phyloP scores from a whole-genome alignment of 257 asterid species.

The Jacaranda copaia region DNA sequence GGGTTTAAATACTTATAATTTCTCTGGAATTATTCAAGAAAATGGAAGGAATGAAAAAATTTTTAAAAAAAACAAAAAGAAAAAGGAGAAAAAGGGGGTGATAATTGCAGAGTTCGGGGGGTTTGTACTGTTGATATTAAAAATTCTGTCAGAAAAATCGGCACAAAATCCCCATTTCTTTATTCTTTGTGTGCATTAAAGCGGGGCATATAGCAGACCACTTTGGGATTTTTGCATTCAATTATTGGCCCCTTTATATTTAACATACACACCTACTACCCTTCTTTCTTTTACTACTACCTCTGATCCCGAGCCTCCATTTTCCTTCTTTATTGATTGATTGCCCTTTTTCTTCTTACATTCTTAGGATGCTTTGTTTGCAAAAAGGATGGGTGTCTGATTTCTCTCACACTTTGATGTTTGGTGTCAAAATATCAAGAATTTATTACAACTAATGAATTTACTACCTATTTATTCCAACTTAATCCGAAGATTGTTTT shows the following conservation, averaged over 20 bases:
- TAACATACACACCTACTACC: constrained; percentile 37
- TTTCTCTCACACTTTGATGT: not conserved
- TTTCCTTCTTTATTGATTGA: not conserved
- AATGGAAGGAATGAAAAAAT: constrained; percentile 28
- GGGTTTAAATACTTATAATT: not conserved
- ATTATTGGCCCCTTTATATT: constrained; percentile 50
- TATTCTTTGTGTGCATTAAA: constrained; percentile 51
- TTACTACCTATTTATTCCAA: not conserved
- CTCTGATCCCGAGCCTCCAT: constrained; percentile 42
- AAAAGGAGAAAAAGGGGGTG: constrained; percentile 19
- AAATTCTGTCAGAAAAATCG: constrained; percentile 58
- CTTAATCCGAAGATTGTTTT: not conserved
- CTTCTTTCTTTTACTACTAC: constrained; percentile 18
- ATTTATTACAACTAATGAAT: not conserved
- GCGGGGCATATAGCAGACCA: constrained; percentile 49
- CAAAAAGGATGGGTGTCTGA: not conserved
- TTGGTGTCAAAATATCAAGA: constrained; percentile 13
- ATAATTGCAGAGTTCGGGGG: constrained; percentile 39
- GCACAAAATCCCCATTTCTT: constrained; percentile 44
- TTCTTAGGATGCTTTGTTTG: constrained; percentile 23
- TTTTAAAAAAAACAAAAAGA: not conserved
- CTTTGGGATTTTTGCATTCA: constrained; percentile 53
- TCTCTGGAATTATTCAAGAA: constrained; percentile 33
- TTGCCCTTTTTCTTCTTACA: not conserved
- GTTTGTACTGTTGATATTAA: constrained; percentile 20